Evolutionary conservation across 768 basidiomycete genomes (phyloP).

Genomic region (Imleria badia): DNA sequence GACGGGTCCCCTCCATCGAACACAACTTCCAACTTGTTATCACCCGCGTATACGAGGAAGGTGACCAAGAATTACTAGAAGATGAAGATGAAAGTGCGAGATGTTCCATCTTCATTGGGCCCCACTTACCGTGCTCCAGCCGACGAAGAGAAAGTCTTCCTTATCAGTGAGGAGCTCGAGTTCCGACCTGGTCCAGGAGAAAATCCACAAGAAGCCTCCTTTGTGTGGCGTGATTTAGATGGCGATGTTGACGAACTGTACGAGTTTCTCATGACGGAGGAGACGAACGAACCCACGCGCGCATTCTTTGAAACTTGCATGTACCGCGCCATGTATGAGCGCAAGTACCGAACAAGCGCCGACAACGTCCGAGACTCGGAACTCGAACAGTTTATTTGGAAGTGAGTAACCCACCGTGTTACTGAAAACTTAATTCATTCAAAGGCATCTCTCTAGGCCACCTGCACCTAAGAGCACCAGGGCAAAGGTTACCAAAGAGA

Average conservation of each 20-base stretch:
- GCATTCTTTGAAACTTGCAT: conserved; percentile 93
- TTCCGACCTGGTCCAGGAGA: conserved; percentile 74
- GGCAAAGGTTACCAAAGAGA: conserved; percentile 19
- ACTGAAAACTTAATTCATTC: not conserved
- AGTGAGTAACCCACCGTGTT: conserved; percentile 48
- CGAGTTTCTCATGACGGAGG: conserved; percentile 82
- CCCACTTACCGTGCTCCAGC: conserved; percentile 46
- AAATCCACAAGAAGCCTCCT: conserved; percentile 74
- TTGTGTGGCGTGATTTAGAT: conserved; percentile 89
- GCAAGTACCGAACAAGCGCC: conserved; percentile 77
- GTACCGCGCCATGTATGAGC: conserved; percentile 95
- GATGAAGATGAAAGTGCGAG: conserved; percentile 86
- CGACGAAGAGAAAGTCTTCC: conserved; percentile 90
- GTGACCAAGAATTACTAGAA: conserved; percentile 90
- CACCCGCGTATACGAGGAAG: conserved; percentile 96
- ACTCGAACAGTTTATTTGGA: conserved; percentile 79
- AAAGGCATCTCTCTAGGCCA: conserved; percentile 15
- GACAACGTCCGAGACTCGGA: conserved; percentile 65
- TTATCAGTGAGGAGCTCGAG: conserved; percentile 87
- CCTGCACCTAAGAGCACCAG: conserved; percentile 20
- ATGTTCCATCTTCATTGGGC: not conserved
- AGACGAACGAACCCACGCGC: conserved; percentile 74
- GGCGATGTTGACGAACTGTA: conserved; percentile 92
- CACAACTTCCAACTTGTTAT: conserved; percentile 91
- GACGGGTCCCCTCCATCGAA: conserved; percentile 72